Evolutionary conservation across 2,329 filamentous ascomycete species (phyloP).

Genomic region (Scedosporium minutisporum): DNA sequence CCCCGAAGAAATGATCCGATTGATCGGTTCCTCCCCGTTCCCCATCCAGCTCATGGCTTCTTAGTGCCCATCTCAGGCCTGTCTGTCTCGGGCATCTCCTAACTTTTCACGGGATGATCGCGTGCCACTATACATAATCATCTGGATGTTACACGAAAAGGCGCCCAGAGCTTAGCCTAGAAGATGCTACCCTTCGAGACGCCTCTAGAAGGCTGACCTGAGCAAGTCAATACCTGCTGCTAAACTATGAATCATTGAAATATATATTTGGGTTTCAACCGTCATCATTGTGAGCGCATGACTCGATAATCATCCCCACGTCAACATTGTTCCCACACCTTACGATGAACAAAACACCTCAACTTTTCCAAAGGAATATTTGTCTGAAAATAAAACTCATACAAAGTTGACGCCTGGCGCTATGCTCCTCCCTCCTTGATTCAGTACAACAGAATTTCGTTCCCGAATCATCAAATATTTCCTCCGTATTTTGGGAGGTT

Average conservation of each 20-base stretch:
- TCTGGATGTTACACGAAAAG: not conserved
- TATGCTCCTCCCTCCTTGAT: not conserved
- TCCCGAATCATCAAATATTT: not conserved
- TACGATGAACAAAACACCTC: not conserved
- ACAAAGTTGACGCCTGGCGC: slow-evolving; percentile 1
- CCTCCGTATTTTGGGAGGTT: not conserved
- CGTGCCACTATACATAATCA: not conserved
- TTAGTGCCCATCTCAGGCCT: not conserved
- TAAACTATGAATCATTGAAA: too few relatives aligned
- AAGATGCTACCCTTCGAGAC: too few relatives aligned
- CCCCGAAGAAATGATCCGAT: not conserved
- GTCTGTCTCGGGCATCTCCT: not conserved
- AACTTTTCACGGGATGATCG: not conserved
- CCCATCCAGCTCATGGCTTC: not conserved
- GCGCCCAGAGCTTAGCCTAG: not conserved
- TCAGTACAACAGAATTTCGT: not conserved
- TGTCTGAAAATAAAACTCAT: not conserved
- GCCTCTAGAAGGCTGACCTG: too few relatives aligned
- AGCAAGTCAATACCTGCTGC: too few relatives aligned
- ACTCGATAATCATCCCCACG: too few relatives aligned
- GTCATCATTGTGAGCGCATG: too few relatives aligned
- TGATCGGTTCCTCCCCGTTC: not conserved
- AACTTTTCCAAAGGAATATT: too few relatives aligned
- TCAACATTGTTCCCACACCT: too few relatives aligned
- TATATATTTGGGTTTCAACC: too few relatives aligned